Evolutionary conservation across 495 filamentous ascomycete genomes (phyloP).

Genomic region (Tuber microsphaerosporum): DNA sequence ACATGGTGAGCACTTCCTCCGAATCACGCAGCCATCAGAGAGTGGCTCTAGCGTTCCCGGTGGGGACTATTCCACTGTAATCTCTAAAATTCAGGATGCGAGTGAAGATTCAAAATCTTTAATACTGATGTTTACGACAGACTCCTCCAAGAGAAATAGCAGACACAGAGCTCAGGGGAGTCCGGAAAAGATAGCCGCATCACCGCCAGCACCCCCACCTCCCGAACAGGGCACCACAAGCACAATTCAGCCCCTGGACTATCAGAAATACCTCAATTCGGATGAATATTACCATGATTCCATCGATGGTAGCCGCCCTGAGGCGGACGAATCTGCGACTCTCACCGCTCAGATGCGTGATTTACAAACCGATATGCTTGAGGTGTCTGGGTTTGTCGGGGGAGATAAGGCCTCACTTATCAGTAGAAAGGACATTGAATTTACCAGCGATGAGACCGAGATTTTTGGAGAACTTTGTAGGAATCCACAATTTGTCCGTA

Average conservation of each 20-base stretch:
- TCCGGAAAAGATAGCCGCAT: background rate
- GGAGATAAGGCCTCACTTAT: conserved; percentile 21
- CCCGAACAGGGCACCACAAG: background rate
- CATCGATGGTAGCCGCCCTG: conserved; percentile 18
- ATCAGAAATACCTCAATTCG: conserved; percentile 21
- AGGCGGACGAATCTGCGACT: background rate
- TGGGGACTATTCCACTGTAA: background rate
- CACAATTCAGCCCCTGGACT: background rate
- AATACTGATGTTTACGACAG: background rate
- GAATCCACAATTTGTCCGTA: background rate
- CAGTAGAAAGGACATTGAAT: background rate
- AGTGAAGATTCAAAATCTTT: background rate
- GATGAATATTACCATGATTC: conserved; percentile 12
- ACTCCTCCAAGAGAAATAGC: background rate
- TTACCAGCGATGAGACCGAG: background rate
- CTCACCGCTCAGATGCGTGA: conserved; percentile 5
- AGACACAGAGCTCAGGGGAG: conserved; percentile 3
- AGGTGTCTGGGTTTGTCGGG: conserved; percentile 26
- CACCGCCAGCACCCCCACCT: background rate
- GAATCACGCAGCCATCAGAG: background rate
- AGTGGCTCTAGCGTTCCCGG: background rate
- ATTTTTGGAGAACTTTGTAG: background rate
- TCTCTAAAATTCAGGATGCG: background rate
- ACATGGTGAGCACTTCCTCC: background rate
- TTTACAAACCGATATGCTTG: conserved; percentile 15